Base-by-base conservation (phyloP, 1,284 basidiomycete genomes). In the Xerocomus nothofagi region DNA sequence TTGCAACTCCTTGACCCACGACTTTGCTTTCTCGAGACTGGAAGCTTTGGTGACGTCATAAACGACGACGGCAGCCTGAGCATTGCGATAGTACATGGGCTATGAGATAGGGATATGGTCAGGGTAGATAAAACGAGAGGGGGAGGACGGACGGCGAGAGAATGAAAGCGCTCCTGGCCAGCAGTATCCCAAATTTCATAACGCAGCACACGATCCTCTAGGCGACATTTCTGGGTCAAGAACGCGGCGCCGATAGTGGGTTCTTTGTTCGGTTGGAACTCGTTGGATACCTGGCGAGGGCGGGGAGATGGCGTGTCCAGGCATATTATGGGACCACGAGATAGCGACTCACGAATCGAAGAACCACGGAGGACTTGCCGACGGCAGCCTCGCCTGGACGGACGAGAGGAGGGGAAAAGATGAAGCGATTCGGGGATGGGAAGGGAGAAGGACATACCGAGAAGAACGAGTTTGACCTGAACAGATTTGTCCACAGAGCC, bases 1-100 rank as follows among this genome's bases (percentile, higher is more conserved):
- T 72, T 99, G 97, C 23, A 99, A 81, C 74, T 99, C 96, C 77
- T 98, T 99, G 57, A 99, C 95, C 96, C 96, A 99, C 30, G 93
- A 94, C 77, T 99, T 99, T 53, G 96, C 96, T 73, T 99, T 99
- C 71, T 99, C 97, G 55, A 99, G 81, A 61, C 94, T 98, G 49
- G 89, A 82, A 51, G 88, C 86, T 69, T 94, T 95, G 47, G 93
- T 96, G 49, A 99, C 88, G 70, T 99, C 96, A 73, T 98, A 99
- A 24, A 98, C 95, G 26, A 99, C 96, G 31, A 98, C 93, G 37
- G 95, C 96, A 7, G 96, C 96, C 70, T 98, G 95, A 10, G 96
- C 95, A 63, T 99, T 98, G 65, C 96, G 89, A 71, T 98, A 99
- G 75, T 99, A 99, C 93, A 96, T 96, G 52, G 93, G 93, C 87